Conservation (phyloP, 305 asterid genomes). For the Rubia tinctorum region DNA sequence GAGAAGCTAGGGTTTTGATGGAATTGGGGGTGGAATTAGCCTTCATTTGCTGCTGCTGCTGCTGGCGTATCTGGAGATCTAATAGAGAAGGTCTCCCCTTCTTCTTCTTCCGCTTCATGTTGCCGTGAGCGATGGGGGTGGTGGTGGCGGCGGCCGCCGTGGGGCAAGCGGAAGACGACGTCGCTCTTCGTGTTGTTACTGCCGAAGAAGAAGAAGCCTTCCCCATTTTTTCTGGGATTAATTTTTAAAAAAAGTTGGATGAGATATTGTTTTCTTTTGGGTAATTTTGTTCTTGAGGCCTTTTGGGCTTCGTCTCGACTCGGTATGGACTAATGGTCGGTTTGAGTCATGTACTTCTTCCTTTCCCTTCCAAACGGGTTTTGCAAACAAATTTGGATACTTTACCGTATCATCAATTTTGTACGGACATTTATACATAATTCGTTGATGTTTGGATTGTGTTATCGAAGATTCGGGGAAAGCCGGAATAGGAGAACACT, state of each 20-base stretch:
- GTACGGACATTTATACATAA: too few relatives aligned
- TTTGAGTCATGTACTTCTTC: neutral
- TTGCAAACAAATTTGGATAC: too few relatives aligned
- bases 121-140: conserved; percentile 5
- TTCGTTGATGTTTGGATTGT: too few relatives aligned
- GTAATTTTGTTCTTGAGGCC: neutral
- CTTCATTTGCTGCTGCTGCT: neutral
- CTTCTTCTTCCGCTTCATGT: conserved; percentile 67
- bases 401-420: too few relatives aligned
- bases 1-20: conserved; percentile 21
- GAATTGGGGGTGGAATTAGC: neutral
- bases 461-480: too few relatives aligned
- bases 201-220: conserved; percentile 29
- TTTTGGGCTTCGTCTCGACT: neutral
- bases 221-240: conserved; percentile 21
- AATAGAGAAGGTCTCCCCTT: conserved; percentile 64
- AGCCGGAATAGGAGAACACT: too few relatives aligned
- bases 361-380: too few relatives aligned
- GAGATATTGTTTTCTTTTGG: neutral
- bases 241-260: neutral
- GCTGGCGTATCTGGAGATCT: conserved; percentile 34
- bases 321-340: neutral
- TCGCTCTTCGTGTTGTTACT: conserved; percentile 27
- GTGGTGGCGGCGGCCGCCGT: conserved; percentile 16
- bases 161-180: conserved; percentile 9